A percentile compares a stretch with the other conserved stretches of the same genome.
Evolutionary conservation across 352 stramenopile genomes (phyloP).

Genomic region (Globisporangium spinosum): DNA sequence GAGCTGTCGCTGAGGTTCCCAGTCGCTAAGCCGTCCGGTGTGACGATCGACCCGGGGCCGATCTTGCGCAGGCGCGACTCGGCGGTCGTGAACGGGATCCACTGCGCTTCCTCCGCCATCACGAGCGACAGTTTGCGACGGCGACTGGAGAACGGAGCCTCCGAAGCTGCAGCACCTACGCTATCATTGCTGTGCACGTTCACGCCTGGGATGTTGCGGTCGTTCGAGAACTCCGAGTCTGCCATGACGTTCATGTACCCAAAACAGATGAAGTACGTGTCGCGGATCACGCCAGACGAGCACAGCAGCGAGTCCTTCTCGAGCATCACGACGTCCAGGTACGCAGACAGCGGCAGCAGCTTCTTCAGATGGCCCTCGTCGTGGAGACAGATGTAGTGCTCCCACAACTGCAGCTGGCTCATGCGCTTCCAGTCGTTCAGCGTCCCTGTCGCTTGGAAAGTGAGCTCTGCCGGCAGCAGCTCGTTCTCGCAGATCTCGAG

Average conservation of each 20-base stretch:
- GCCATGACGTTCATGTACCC: conserved; percentile 71
- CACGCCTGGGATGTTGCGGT: conserved; percentile 56
- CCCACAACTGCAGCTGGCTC: conserved; percentile 65
- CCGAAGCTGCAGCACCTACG: neutral
- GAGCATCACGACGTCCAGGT: conserved; percentile 57
- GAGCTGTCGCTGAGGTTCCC: conserved; percentile 3
- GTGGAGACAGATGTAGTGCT: conserved; percentile 55
- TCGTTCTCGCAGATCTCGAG: conserved; percentile 69
- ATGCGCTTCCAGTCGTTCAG: conserved; percentile 55
- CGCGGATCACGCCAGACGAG: conserved; percentile 31
- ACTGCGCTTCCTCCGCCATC: conserved; percentile 46
- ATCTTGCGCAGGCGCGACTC: conserved; percentile 72
- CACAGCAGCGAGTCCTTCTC: conserved; percentile 36
- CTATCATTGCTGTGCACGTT: conserved; percentile 11
- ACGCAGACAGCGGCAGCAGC: conserved; percentile 51
- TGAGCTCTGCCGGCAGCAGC: conserved; percentile 45
- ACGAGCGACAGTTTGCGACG: conserved; percentile 38
- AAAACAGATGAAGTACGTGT: conserved; percentile 79
- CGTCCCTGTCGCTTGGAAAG: conserved; percentile 25
- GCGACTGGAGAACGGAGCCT: neutral
- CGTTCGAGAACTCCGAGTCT: conserved; percentile 60
- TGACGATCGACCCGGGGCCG: conserved; percentile 67
- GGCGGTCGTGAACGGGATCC: conserved; percentile 61
- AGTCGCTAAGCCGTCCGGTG: conserved; percentile 33
- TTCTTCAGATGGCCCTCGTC: conserved; percentile 32